Percentiles rank a stretch among this genome's conserved stretches.
phyloP scores from a whole-genome alignment of 106 monocot genomes.

The Dioscorea alata region DNA sequence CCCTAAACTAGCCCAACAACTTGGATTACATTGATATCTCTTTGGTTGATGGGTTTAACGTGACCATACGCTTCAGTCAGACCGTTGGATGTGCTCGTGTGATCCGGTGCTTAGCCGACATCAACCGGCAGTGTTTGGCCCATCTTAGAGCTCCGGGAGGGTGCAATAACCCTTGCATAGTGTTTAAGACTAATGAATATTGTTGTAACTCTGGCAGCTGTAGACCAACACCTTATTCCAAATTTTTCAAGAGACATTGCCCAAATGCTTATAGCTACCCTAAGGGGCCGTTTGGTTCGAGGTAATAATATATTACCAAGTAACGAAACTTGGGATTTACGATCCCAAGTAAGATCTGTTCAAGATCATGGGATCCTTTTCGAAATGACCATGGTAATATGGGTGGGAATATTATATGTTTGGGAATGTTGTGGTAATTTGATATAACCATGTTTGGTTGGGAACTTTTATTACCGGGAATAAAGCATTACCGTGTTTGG shows the following conservation, averaged over 20 bases:
- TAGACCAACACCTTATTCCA: slow-evolving; percentile 13
- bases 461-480: no score
- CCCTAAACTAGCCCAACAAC: slow-evolving; percentile 11
- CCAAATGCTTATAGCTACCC: slow-evolving; percentile 26
- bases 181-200: slow-evolving; percentile 31
- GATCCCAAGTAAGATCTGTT: no score
- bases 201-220: slow-evolving; percentile 26
- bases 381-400: no score
- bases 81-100: slow-evolving; percentile 7
- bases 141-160: slow-evolving; percentile 23
- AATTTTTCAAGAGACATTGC: slow-evolving; percentile 21
- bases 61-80: slow-evolving; percentile 29
- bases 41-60: slow-evolving; percentile 33
- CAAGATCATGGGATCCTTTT: no score
- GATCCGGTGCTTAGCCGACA: slow-evolving; percentile 20
- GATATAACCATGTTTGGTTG: no score
- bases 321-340: no score
- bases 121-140: slow-evolving; percentile 9
- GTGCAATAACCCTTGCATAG: slow-evolving; percentile 45
- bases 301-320: no score
- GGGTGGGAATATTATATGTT: no score
- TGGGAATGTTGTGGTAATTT: no score
- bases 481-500: no score
- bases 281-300: no score
- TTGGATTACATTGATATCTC: slow-evolving; percentile 31